phyloP scores from a whole-genome alignment of 169 alveolate species.

The Cryptosporidium bovis region DNA sequence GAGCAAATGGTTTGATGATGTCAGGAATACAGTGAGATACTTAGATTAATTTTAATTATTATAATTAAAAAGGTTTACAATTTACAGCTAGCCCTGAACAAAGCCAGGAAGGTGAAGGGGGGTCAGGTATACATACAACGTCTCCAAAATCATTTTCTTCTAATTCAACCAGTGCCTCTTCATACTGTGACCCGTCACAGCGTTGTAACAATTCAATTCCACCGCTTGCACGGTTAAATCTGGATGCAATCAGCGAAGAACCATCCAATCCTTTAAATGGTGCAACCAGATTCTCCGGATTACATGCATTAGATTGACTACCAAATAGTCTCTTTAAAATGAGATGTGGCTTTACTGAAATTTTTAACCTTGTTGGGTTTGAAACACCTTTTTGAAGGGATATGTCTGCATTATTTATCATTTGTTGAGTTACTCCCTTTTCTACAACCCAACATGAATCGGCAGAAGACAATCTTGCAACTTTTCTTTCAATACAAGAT shows the following conservation, averaged over 20 bases:
- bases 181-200: conserved; percentile 61
- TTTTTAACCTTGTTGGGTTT: conserved; percentile 18
- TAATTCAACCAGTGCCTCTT: conserved; percentile 57
- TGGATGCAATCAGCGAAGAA: conserved; percentile 55
- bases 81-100: conserved; percentile 59
- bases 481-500: conserved; percentile 52
- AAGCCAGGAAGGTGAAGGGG: conserved; percentile 63
- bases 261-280: conserved; percentile 74
- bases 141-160: conserved; percentile 52
- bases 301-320: conserved; percentile 61
- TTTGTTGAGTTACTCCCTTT: conserved; percentile 54
- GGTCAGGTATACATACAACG: conserved; percentile 67
- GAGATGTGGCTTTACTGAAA: conserved; percentile 55
- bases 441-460: conserved; percentile 74
- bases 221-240: conserved; percentile 68
- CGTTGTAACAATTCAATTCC: conserved; percentile 68
- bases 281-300: conserved; percentile 70
- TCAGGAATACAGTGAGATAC: conserved; percentile 4
- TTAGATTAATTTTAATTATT: neutral
- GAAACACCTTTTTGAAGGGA: conserved; percentile 35
- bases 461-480: conserved; percentile 70
- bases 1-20: conserved; percentile 63
- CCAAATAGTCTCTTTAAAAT: conserved; percentile 65
- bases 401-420: conserved; percentile 61
- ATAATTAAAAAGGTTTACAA: conserved; percentile 54